These are phyloP conservation scores for Calonectria henricotiae DNA, from an alignment of 2,329 filamentous ascomycete genomes.

Conservation along the genomic window DNA sequence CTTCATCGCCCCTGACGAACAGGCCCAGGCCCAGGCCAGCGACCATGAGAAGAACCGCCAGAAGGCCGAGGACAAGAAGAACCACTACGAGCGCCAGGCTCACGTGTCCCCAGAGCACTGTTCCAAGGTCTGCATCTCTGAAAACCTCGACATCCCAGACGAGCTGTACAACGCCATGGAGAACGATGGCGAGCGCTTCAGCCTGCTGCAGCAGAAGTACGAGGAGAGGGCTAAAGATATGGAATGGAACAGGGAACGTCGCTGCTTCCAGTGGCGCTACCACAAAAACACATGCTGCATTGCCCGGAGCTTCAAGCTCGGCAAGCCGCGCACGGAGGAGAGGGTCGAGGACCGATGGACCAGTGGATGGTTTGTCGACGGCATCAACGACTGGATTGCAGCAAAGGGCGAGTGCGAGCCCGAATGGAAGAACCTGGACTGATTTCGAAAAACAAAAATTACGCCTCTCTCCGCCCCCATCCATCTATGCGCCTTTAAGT, in stretches of 20 bases:
- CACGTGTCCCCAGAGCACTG: slow-evolving; percentile 66
- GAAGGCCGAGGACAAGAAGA: slow-evolving; percentile 61
- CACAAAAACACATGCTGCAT: slow-evolving; percentile 64
- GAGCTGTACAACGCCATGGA: slow-evolving; percentile 55
- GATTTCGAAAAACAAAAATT: slow-evolving; percentile 5
- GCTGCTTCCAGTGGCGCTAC: slow-evolving; percentile 67
- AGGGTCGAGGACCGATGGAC: slow-evolving; percentile 57
- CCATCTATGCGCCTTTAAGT: neutral
- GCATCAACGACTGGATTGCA: slow-evolving; percentile 66
- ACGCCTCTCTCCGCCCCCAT: neutral
- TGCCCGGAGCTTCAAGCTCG: slow-evolving; percentile 63
- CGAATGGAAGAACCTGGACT: slow-evolving; percentile 60
- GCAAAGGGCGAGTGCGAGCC: slow-evolving; percentile 63
- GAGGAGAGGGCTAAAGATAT: slow-evolving; percentile 46
- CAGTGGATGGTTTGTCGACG: slow-evolving; percentile 66
- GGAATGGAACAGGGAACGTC: slow-evolving; percentile 55
- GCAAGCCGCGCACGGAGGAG: slow-evolving; percentile 57
- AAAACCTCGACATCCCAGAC: slow-evolving; percentile 57
- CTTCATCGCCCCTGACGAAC: slow-evolving; percentile 61
- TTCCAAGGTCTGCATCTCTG: slow-evolving; percentile 65
- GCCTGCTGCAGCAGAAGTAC: slow-evolving; percentile 53
- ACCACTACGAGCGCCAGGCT: slow-evolving; percentile 62
- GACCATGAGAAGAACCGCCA: slow-evolving; percentile 56
- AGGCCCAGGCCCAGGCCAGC: slow-evolving; percentile 56
- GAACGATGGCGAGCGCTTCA: slow-evolving; percentile 51